Conservation (phyloP, 2,329 filamentous ascomycete species). For the Blastomyces emzantsi region DNA sequence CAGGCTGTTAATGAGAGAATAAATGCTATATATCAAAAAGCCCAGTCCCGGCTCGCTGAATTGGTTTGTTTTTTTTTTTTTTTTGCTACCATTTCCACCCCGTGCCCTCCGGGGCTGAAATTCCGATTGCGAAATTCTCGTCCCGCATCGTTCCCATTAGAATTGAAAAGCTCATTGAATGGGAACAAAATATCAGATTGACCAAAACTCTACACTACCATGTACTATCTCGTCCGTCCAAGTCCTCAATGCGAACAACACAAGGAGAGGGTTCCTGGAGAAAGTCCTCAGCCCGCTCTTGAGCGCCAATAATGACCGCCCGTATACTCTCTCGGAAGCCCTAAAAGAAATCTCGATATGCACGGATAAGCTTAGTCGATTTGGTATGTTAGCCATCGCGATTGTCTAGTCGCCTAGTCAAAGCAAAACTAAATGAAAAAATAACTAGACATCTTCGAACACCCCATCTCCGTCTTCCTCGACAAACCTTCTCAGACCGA, state of each 20-base stretch:
- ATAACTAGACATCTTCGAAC: constrained; percentile 71
- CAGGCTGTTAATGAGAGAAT: constrained; percentile 52
- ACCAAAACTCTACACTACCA: constrained; percentile 74
- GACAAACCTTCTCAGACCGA: constrained; percentile 63
- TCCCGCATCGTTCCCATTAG: neutral
- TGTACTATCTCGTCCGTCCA: constrained; percentile 80
- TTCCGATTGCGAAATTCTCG: neutral
- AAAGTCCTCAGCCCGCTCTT: constrained; percentile 71
- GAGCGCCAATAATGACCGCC: constrained; percentile 53
- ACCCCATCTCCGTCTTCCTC: constrained; percentile 71
- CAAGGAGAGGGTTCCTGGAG: constrained; percentile 75
- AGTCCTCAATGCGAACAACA: constrained; percentile 72
- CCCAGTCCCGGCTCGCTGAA: constrained; percentile 55
- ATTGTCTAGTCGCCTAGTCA: neutral
- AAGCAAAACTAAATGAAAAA: neutral
- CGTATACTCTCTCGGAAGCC: constrained; percentile 72
- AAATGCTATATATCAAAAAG: constrained; percentile 50
- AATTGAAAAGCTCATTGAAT: neutral
- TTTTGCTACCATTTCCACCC: neutral
- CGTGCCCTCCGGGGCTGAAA: too few relatives aligned
- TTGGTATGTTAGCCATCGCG: constrained; percentile 50
- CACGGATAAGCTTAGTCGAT: constrained; percentile 65
- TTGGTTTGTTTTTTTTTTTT: constrained; percentile 44
- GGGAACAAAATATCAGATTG: constrained; percentile 45
- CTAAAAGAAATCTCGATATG: constrained; percentile 61